Evolutionary conservation across 257 asterid species (phyloP), one percentile per base, ranked within the genome.

Genomic region (Ocimum tenuiflorum): DNA sequence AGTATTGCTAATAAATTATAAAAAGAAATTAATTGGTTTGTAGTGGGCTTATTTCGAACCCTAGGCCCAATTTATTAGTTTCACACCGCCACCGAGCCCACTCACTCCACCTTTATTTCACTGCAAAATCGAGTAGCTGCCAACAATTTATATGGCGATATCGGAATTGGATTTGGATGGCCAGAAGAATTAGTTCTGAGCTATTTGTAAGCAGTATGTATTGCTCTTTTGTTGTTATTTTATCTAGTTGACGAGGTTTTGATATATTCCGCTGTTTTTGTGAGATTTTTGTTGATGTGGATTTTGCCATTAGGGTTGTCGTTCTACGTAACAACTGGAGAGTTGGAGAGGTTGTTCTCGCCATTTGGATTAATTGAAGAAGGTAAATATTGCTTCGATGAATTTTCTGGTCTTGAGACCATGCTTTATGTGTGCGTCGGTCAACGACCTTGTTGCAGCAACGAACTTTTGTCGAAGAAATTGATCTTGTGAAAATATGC

Each of bases 201-300:
- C 77, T 90, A 17, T 90, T 90, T 54, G 80, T 89, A 41, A 85
- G 83, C 89, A 81, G 89, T 85, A 83, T 17, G 62, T 68, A 2
- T 48, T 10, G 2, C 43, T 67, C 33, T 18, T 39, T 55, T 55
- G 15, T 7, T 60, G 53, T 13, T 7, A 48, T 18, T 57, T 57
- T 27, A 29, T 7, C 42, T 7, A n/a, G 14, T 66, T 51, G 27
- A 12, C 49, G 18, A 0, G 3, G 9, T 65, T 52, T 3, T 27
- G 8, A 41, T 29, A 20, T 5, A 20, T 54, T 47, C 31, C 24
- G 18, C 72, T 9, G 1, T 38, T 27, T 27, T 27, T 27, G 2
- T 2, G 14, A 27, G 19, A 6, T 7, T 48, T 2, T 18, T 12
- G 19, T 45, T 50, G 12, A 11, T 20, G n/a, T 4, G 14, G 48